Conservation (phyloP, 108 stramenopile species). For the Skeletonema grethae region DNA sequence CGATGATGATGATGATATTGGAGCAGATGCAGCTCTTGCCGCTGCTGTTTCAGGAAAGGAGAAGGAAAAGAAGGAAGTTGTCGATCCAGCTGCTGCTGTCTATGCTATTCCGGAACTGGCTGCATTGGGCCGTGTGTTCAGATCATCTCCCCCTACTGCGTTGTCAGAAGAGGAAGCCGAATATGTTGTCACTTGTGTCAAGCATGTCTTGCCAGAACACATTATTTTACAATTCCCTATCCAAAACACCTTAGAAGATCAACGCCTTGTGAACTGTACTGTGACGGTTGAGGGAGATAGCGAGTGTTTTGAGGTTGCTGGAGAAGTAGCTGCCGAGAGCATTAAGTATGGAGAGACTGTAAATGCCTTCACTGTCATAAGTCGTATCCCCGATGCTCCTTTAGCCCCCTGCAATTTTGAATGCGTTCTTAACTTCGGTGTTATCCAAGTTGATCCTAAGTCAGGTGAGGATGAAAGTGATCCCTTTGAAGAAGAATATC, state of each 20-base stretch:
- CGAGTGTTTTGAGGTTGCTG: slow-evolving; percentile 53
- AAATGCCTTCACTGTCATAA: slow-evolving; percentile 69
- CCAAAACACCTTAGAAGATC: slow-evolving; percentile 88
- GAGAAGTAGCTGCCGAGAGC: slow-evolving; percentile 52
- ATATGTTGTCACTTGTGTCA: slow-evolving; percentile 78
- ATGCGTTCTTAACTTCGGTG: slow-evolving; percentile 70
- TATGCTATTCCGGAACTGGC: slow-evolving; percentile 80
- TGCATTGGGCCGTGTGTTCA: slow-evolving; percentile 69
- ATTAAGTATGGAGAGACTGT: slow-evolving; percentile 67
- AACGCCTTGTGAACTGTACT: slow-evolving; percentile 70
- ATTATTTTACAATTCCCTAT: slow-evolving; percentile 88
- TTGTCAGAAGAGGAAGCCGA: slow-evolving; percentile 82
- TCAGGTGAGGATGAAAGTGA: slow-evolving; percentile 77
- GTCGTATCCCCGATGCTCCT: slow-evolving; percentile 44
- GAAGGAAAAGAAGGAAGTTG: slow-evolving; percentile 54
- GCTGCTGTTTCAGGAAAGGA: slow-evolving; percentile 40
- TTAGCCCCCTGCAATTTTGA: slow-evolving; percentile 53
- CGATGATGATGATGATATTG: slow-evolving; percentile 31
- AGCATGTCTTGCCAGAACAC: slow-evolving; percentile 83
- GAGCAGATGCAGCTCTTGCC: slow-evolving; percentile 36
- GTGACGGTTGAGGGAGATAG: slow-evolving; percentile 70
- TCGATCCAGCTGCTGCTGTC: slow-evolving; percentile 61
- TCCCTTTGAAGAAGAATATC: slow-evolving; percentile 82
- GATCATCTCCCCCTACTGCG: slow-evolving; percentile 49
- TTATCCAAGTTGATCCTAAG: slow-evolving; percentile 66